Evolutionary conservation across 331 rosid species (phyloP).

Genomic region (Acacia concinna): DNA sequence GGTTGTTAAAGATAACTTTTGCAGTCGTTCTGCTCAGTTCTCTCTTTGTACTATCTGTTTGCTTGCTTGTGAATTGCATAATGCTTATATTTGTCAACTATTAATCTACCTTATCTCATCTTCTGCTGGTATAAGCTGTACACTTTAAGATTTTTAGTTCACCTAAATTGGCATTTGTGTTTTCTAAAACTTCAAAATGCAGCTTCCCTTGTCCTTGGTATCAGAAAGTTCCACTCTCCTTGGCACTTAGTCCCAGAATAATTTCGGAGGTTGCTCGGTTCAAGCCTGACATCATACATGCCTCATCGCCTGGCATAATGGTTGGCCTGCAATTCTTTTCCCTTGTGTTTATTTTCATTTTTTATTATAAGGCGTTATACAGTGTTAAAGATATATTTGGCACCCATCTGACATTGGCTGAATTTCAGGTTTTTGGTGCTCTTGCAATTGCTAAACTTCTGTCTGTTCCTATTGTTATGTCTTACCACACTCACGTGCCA

Average conservation of each 20-base stretch:
- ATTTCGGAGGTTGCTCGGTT: slow-evolving; percentile 92
- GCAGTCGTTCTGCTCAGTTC: slow-evolving; percentile 6
- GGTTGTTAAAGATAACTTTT: slow-evolving; percentile 48
- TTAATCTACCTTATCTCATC: slow-evolving; percentile 8
- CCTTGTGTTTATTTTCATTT: neutral
- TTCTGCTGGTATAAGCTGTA: slow-evolving; percentile 20
- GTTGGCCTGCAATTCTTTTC: slow-evolving; percentile 40
- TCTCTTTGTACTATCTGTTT: slow-evolving; percentile 7
- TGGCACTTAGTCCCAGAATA: slow-evolving; percentile 98
- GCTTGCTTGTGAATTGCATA: slow-evolving; percentile 24
- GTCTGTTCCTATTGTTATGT: slow-evolving; percentile 92
- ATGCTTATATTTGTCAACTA: neutral
- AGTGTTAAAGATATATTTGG: slow-evolving; percentile 5
- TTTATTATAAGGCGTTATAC: neutral
- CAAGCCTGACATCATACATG: slow-evolving; percentile 98
- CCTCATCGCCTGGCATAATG: slow-evolving; percentile 99
- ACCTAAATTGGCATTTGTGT: slow-evolving; percentile 12
- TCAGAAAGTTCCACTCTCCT: slow-evolving; percentile 95
- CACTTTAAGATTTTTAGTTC: neutral
- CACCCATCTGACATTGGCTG: slow-evolving; percentile 30
- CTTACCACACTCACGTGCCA: slow-evolving; percentile 97
- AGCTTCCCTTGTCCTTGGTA: slow-evolving; percentile 95
- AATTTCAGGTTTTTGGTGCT: slow-evolving; percentile 90
- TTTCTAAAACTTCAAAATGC: slow-evolving; percentile 35
- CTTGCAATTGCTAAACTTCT: slow-evolving; percentile 82